These are phyloP conservation scores for Clarireedia homoeocarpa DNA, from an alignment of 2,329 filamentous ascomycete species.

Conservation along the genomic window DNA sequence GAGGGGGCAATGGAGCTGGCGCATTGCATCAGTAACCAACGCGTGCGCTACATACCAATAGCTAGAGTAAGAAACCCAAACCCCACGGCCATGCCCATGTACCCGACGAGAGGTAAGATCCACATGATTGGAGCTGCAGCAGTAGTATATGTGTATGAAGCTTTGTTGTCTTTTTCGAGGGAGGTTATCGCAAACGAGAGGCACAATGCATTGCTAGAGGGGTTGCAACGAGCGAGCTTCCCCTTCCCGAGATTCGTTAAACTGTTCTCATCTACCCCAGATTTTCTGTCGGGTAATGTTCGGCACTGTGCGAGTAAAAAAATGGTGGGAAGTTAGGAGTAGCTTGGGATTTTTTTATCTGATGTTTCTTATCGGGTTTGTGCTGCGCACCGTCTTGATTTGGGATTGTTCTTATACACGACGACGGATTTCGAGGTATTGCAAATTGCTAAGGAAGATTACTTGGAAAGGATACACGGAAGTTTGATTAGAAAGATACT, in stretches of 20 bases:
- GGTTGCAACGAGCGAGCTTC: background rate
- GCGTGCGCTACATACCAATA: constrained; percentile 55
- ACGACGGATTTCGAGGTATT: too few relatives aligned
- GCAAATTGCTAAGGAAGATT: too few relatives aligned
- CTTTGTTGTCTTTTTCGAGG: background rate
- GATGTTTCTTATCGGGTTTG: background rate
- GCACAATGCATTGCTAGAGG: background rate
- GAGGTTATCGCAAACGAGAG: background rate
- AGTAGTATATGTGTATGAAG: background rate
- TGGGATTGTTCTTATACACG: too few relatives aligned
- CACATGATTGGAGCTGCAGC: constrained; percentile 49
- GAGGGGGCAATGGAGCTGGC: background rate
- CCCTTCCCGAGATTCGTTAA: background rate
- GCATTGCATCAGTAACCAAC: too few relatives aligned
- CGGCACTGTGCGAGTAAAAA: constrained; percentile 5
- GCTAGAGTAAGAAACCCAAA: constrained; percentile 92
- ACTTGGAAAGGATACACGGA: too few relatives aligned
- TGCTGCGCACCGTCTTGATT: too few relatives aligned
- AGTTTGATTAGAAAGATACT: too few relatives aligned
- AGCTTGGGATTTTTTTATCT: constrained; percentile 2
- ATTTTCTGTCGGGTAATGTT: constrained; percentile 8
- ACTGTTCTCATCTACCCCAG: constrained; percentile 9
- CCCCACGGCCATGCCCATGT: constrained; percentile 76
- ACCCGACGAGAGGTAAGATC: constrained; percentile 89
- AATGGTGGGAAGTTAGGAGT: constrained; percentile 8